These are phyloP conservation scores for Heterobasidion irregulare DNA, from an alignment of 1,284 basidiomycete species.

Conservation along the genomic window DNA sequence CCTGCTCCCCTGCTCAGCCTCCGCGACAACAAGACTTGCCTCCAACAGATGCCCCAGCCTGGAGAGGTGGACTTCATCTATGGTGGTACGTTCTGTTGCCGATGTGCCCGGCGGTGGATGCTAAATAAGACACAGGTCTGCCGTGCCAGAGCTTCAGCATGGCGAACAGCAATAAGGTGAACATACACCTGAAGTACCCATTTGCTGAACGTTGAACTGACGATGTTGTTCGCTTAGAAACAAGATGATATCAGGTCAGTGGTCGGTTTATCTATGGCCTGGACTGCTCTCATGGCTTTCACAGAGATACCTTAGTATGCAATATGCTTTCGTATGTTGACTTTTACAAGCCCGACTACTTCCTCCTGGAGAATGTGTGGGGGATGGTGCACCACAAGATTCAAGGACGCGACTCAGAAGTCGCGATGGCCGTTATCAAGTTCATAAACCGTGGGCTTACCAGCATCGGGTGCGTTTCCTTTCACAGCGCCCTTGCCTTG, in stretches of 20 bases:
- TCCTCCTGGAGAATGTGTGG: conserved; percentile 63
- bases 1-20: conserved; percentile 29
- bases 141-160: conserved; percentile 64
- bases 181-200: conserved; percentile 5
- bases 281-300: neutral
- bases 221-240: conserved; percentile 26
- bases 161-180: conserved; percentile 51
- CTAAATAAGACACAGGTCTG: conserved; percentile 34
- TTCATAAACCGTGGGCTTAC: conserved; percentile 50
- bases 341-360: conserved; percentile 50
- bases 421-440: conserved; percentile 45
- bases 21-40: conserved; percentile 20
- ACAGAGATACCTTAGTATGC: conserved; percentile 51
- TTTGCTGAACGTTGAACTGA: neutral
- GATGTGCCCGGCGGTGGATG: neutral
- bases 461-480: conserved; percentile 44
- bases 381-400: conserved; percentile 45
- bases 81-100: conserved; percentile 43
- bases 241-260: conserved; percentile 48
- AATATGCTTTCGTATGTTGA: conserved; percentile 74
- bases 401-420: conserved; percentile 12
- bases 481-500: neutral
- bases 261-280: neutral
- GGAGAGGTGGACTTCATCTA: conserved; percentile 63
- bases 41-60: conserved; percentile 44